Evolutionary conservation across 2,329 filamentous ascomycete genomes (phyloP).

Genomic region (Paraconiothyrium brasiliense): DNA sequence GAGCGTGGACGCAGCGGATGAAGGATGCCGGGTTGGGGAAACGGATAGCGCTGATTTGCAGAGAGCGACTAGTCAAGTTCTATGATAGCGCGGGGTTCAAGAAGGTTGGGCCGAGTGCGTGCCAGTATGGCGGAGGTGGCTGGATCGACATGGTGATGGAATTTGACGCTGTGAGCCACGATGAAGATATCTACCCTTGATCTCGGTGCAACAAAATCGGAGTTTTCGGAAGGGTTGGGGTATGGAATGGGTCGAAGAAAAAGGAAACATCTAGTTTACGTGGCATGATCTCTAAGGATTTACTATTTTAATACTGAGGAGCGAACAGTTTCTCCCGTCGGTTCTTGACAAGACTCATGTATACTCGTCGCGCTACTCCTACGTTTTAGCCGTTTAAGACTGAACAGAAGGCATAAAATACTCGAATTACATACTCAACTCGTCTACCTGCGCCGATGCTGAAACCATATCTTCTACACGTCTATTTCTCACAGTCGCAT

Average conservation of each 20-base stretch:
- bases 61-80: conserved; percentile 76
- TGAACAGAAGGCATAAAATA: no score
- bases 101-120: conserved; percentile 73
- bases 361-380: no score
- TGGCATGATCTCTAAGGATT: not conserved
- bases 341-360: no score
- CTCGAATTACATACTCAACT: no score
- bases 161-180: conserved; percentile 30
- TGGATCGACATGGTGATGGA: conserved; percentile 81
- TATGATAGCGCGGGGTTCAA: conserved; percentile 80
- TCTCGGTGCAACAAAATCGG: not conserved
- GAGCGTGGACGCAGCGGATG: conserved; percentile 80
- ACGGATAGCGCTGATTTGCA: conserved; percentile 78
- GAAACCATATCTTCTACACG: no score
- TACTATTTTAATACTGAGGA: not conserved
- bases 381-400: no score
- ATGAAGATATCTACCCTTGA: conserved; percentile 24
- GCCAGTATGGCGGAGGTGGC: conserved; percentile 77
- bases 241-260: not conserved
- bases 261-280: not conserved
- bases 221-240: not conserved
- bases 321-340: not conserved
- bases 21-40: conserved; percentile 74
- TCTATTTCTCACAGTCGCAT: no score
- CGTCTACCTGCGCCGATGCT: no score